A percentile compares a stretch with the other conserved stretches of the same genome.
Conservation (phyloP, 1,284 basidiomycete genomes). For the Pseudozyma thailandica region DNA sequence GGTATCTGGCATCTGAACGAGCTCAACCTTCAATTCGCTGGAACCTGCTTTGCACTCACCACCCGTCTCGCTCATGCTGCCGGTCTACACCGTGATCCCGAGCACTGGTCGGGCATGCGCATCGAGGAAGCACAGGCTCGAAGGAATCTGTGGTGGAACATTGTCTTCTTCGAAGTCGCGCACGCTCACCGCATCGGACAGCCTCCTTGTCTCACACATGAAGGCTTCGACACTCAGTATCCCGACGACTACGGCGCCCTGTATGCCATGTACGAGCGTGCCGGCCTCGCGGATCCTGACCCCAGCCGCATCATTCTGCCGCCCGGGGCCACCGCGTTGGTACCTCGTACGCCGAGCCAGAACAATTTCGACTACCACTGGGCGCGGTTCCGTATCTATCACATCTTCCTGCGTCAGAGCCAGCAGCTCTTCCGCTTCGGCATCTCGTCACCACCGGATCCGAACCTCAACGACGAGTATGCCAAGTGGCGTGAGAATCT, state of each 20-base stretch:
- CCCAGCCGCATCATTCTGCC: conserved; percentile 47
- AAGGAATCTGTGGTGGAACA: conserved; percentile 56
- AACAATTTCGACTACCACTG: conserved; percentile 55
- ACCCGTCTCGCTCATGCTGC: conserved; percentile 58
- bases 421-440: conserved; percentile 54
- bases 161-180: conserved; percentile 48
- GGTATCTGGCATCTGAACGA: conserved; percentile 61
- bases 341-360: conserved; percentile 35
- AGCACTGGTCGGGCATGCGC: conserved; percentile 56
- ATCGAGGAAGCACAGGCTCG: conserved; percentile 58
- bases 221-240: conserved; percentile 56
- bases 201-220: conserved; percentile 49
- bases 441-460: conserved; percentile 46
- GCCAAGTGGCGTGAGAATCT: conserved; percentile 50
- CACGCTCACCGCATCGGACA: conserved; percentile 53
- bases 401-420: conserved; percentile 51
- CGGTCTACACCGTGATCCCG: conserved; percentile 56
- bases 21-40: conserved; percentile 57
- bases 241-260: conserved; percentile 54
- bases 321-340: conserved; percentile 41
- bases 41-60: conserved; percentile 54
- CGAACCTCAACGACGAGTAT: conserved; percentile 45
- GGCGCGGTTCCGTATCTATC: conserved; percentile 50
- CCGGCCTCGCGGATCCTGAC: conserved; percentile 40
- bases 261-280: conserved; percentile 47